Percentiles rank a stretch among this genome's conserved stretches.
Evolutionary conservation across 257 asterid genomes (phyloP).

Genomic region (Solanum lycopersicoides): DNA sequence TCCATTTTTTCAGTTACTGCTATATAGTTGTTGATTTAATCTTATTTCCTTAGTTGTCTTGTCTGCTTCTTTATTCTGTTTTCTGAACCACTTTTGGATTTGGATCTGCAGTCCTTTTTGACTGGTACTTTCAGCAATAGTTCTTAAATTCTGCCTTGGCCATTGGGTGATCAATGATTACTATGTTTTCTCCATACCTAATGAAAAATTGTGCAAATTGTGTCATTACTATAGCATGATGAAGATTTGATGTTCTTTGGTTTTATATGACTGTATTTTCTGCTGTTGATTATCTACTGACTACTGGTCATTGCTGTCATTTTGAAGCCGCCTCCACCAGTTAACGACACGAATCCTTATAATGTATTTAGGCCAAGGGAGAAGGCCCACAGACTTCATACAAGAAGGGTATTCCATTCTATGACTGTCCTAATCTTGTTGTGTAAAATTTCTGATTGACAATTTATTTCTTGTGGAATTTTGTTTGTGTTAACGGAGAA

Average conservation of each 20-base stretch:
- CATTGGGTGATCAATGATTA: neutral
- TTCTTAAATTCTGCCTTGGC: neutral
- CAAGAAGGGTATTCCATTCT: slow-evolving; percentile 71
- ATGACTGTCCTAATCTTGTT: slow-evolving; percentile 1
- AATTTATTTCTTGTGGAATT: neutral
- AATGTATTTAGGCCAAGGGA: slow-evolving; percentile 99
- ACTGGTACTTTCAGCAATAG: neutral
- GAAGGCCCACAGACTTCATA: slow-evolving; percentile 97
- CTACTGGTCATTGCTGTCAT: slow-evolving; percentile 10
- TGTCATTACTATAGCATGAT: neutral
- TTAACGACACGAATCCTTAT: slow-evolving; percentile 92
- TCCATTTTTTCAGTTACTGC: neutral
- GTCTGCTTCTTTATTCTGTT: neutral
- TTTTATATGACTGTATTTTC: neutral
- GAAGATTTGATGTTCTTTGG: neutral
- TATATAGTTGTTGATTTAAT: neutral
- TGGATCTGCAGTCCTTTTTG: neutral
- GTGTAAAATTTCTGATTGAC: neutral
- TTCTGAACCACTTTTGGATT: neutral
- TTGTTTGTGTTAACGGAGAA: neutral
- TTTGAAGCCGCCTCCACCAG: slow-evolving; percentile 98
- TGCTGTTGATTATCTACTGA: slow-evolving; percentile 11
- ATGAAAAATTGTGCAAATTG: neutral
- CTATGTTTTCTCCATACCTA: neutral
- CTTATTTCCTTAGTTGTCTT: neutral